phyloP scores from a whole-genome alignment of 192 early-diverging fungal species.

The Dispira simplex region DNA sequence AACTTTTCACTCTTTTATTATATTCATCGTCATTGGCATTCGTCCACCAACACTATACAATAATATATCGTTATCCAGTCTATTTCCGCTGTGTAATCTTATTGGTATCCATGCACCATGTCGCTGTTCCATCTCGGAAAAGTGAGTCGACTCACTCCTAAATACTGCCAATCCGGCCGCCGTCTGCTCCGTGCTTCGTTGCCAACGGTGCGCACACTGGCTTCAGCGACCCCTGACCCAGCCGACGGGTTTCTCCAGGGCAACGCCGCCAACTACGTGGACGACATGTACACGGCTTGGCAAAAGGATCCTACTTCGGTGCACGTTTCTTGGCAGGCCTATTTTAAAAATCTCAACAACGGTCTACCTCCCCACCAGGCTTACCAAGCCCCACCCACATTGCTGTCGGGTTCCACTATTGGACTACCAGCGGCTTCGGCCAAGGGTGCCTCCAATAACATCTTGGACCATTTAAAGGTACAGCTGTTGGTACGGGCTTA shows the following conservation, averaged over 20 bases:
- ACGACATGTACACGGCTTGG: conserved; percentile 95
- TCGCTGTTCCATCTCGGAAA: background rate
- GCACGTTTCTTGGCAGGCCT: conserved; percentile 91
- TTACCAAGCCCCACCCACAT: conserved; percentile 66
- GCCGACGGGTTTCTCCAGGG: conserved; percentile 79
- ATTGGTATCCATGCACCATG: conserved; percentile 2
- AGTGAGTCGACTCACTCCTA: background rate
- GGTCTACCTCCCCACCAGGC: conserved; percentile 49
- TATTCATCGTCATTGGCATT: too few species aligned
- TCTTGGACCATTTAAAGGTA: conserved; percentile 93
- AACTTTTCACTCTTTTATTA: too few species aligned
- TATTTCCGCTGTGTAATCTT: background rate
- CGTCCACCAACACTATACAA: too few species aligned
- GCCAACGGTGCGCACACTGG: conserved; percentile 14
- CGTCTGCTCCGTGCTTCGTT: conserved; percentile 8
- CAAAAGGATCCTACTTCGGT: conserved; percentile 76
- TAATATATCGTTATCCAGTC: background rate
- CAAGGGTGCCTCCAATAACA: conserved; percentile 20
- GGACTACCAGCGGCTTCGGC: conserved; percentile 34
- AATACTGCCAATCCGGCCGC: background rate
- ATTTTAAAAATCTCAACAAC: conserved; percentile 71
- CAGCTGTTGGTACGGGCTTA: conserved; percentile 92
- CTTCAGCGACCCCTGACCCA: conserved; percentile 27
- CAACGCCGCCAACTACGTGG: conserved; percentile 72
- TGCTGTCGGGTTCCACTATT: conserved; percentile 51